Evolutionary conservation across 2,329 filamentous ascomycete genomes (phyloP).

Genomic region (Aspergillus pseudotamarii): DNA sequence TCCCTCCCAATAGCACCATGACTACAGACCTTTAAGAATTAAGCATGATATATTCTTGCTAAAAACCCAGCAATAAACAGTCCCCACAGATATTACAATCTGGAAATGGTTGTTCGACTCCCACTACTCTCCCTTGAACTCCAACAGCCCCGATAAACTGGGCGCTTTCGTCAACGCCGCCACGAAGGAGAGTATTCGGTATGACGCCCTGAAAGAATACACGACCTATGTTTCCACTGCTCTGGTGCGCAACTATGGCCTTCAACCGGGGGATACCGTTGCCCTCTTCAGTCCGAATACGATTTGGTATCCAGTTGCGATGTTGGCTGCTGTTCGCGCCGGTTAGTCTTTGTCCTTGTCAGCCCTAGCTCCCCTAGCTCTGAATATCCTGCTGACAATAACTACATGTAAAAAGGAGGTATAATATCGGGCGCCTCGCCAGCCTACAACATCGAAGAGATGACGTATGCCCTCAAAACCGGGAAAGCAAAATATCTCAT

Average conservation of each 20-base stretch:
- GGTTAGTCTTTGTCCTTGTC: not conserved
- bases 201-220: not conserved
- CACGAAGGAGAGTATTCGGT: not conserved
- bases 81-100: not conserved
- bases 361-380: too few relatives aligned
- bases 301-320: not conserved
- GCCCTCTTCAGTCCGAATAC: not conserved
- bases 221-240: not conserved
- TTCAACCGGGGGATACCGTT: not conserved
- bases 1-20: not conserved
- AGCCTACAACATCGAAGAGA: not conserved
- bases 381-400: not conserved
- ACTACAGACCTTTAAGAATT: not conserved
- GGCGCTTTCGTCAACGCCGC: not conserved
- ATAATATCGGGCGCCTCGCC: not conserved
- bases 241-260: not conserved
- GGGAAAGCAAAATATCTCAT: not conserved
- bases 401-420: not conserved
- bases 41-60: not conserved
- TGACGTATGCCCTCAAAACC: not conserved
- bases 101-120: not conserved
- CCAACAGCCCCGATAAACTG: not conserved
- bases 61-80: not conserved
- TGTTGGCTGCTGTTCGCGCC: not conserved
- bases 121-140: not conserved